These are phyloP conservation scores for Salvia hispanica DNA, from an alignment of 257 asterid genomes.

Conservation along the genomic window DNA sequence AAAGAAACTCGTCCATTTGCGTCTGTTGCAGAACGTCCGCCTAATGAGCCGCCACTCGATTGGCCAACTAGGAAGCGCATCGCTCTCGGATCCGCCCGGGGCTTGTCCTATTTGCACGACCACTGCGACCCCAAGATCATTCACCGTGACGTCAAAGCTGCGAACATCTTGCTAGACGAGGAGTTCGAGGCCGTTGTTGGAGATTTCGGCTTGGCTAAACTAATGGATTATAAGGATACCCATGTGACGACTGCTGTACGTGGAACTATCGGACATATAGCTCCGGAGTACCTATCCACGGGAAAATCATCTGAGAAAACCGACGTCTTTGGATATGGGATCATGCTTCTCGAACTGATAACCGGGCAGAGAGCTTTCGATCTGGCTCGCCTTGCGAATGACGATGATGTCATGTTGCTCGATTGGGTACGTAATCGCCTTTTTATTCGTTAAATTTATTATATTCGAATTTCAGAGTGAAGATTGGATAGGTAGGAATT, in stretches of 20 bases:
- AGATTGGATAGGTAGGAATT: too few relatives aligned
- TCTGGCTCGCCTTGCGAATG: slow-evolving; percentile 62
- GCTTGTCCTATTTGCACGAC: slow-evolving; percentile 55
- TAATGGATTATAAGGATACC: slow-evolving; percentile 60
- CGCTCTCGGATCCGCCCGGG: slow-evolving; percentile 60
- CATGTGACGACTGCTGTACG: slow-evolving; percentile 66
- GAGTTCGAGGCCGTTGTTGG: slow-evolving; percentile 67
- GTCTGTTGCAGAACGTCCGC: slow-evolving; percentile 47
- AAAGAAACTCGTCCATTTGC: background rate
- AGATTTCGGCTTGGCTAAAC: slow-evolving; percentile 62
- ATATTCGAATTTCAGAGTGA: too few relatives aligned
- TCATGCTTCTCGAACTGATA: slow-evolving; percentile 62
- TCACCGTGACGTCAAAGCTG: slow-evolving; percentile 64
- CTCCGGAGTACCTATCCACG: slow-evolving; percentile 60
- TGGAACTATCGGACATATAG: slow-evolving; percentile 64
- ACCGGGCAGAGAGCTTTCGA: slow-evolving; percentile 63
- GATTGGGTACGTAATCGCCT: slow-evolving; percentile 43
- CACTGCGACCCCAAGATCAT: slow-evolving; percentile 65
- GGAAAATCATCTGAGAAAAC: slow-evolving; percentile 66
- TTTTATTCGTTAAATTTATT: too few relatives aligned
- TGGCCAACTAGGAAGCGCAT: slow-evolving; percentile 56
- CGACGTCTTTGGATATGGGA: slow-evolving; percentile 61
- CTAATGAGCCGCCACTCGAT: slow-evolving; percentile 52
- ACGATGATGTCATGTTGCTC: slow-evolving; percentile 59
- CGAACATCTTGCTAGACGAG: slow-evolving; percentile 56